Conservation (phyloP, 225 moss, liverwort and hornwort genomes). For the Asterella californica region DNA sequence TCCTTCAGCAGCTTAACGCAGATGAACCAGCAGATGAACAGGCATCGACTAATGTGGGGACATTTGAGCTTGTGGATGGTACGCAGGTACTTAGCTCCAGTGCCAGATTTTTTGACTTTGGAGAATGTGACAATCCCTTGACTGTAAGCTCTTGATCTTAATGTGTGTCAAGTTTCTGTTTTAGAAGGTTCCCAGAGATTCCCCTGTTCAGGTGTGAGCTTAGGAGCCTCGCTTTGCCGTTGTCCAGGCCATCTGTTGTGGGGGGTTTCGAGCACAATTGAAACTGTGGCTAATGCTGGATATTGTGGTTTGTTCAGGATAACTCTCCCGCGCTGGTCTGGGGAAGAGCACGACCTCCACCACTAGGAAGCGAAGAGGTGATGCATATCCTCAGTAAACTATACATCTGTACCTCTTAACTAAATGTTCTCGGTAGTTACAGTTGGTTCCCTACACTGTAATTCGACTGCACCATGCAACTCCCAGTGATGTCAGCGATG, state of each 20-base stretch:
- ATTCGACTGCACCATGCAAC: neutral
- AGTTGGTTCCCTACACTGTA: too few species aligned
- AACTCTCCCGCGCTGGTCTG: conserved; percentile 84
- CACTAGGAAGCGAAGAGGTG: conserved; percentile 90
- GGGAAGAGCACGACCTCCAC: conserved; percentile 93
- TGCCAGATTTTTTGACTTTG: conserved; percentile 44
- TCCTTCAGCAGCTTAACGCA: conserved; percentile 40
- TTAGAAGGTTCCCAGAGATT: neutral
- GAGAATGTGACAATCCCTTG: conserved; percentile 41
- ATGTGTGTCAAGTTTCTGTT: neutral
- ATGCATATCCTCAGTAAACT: conserved; percentile 3
- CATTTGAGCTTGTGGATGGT: conserved; percentile 99
- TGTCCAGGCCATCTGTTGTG: neutral
- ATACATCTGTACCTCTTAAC: neutral
- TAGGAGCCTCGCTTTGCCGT: neutral
- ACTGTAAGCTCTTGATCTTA: conserved; percentile 49
- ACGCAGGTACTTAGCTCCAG: conserved; percentile 73
- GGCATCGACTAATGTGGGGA: conserved; percentile 90
- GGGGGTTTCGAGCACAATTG: neutral
- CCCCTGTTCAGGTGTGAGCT: neutral
- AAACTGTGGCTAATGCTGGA: neutral
- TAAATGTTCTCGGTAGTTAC: neutral
- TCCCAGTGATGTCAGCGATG: neutral
- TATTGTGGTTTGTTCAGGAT: conserved; percentile 42
- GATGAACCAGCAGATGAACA: conserved; percentile 55